phyloP scores from a whole-genome alignment of 805 yeast genomes.

The Starmerella scarabaei region DNA sequence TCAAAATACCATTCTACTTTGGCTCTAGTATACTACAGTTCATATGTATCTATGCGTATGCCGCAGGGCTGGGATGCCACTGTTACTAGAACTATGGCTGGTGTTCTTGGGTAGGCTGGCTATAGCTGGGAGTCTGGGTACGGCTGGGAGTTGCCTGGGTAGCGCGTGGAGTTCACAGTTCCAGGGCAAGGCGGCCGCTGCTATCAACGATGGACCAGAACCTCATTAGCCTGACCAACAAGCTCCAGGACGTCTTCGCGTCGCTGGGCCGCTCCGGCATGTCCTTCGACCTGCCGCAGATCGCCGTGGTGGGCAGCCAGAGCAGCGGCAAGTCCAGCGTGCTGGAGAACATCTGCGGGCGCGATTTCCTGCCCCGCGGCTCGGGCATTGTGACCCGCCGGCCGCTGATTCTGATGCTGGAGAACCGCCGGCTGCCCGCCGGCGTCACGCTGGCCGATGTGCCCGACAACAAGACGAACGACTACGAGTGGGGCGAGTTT shows the following conservation, averaged over 20 bases:
- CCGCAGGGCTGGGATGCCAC: too few species aligned
- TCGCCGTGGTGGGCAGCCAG: slow-evolving; percentile 90
- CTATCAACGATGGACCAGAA: slow-evolving; percentile 46
- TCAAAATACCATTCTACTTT: too few species aligned
- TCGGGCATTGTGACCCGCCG: slow-evolving; percentile 87
- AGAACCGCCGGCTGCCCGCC: slow-evolving; percentile 33
- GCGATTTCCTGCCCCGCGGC: slow-evolving; percentile 85
- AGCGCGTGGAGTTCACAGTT: neutral
- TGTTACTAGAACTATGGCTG: too few species aligned
- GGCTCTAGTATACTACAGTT: too few species aligned
- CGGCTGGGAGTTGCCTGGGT: too few species aligned
- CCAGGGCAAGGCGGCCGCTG: neutral
- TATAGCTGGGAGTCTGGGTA: too few species aligned
- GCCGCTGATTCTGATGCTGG: slow-evolving; percentile 70
- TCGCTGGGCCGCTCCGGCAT: slow-evolving; percentile 88
- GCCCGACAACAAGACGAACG: slow-evolving; percentile 24
- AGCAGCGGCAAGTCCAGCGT: slow-evolving; percentile 84
- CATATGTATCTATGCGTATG: too few species aligned
- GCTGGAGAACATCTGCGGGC: slow-evolving; percentile 78
- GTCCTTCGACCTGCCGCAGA: slow-evolving; percentile 88
- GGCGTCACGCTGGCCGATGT: slow-evolving; percentile 21
- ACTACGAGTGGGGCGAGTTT: slow-evolving; percentile 95
- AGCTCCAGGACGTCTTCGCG: slow-evolving; percentile 90
- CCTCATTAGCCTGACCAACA: slow-evolving; percentile 68
- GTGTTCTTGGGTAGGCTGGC: too few species aligned